Evolutionary conservation across 495 filamentous ascomycete species (phyloP), one percentile per base, ranked within the genome.

Genomic region (Talaromyces nanjingensis): DNA sequence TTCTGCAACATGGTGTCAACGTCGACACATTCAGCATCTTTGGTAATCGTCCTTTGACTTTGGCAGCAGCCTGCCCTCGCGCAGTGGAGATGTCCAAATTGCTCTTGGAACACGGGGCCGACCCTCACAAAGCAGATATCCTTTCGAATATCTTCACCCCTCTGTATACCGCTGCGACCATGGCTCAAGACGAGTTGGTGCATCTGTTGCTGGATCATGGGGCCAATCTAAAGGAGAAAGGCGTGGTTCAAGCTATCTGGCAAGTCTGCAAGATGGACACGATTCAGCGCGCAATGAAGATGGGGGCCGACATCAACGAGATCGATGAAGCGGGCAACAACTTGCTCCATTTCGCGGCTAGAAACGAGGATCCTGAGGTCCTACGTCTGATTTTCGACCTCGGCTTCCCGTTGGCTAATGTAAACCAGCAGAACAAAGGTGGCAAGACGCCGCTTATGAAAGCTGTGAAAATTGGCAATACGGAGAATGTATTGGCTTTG

Each of bases 391-490:
- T 47, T 0, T 47, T 60, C n/a, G 20, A 47, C 9, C 34, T 42
- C 11, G 59, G 59, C 18, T 27, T 45, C 20, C 25, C 20, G 7
- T 16, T n/a, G 27, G 56, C 27, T 7, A 24, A 24, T 12, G 3
- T 60, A 7, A 45, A 60, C 7, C 12, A 47, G 9, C 34, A 18
- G 9, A 60, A 60, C 20, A 22, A n/a, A 2, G 11, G 8, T 14
- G 59, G 59, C 6, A 60, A 31, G 34, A 60, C 59, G 22, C 59
- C 59, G 14, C 59, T 60, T 6, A 24, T 45, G 59, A 27, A 60
- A 14, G 59, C 59, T 11, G 22, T 60, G 24, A 31, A 47, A 24
- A 8, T 4, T 5, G 22, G 31, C 20, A 14, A 25, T 7, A 16
- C 18, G 12, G n/a, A 45, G 14, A 60, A 60, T 29, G 34, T 60